A percentile compares a stretch with the other conserved stretches of the same genome.
These are phyloP conservation scores for Globisporangium camurandrum DNA, from an alignment of 352 stramenopile species.

Conservation along the genomic window DNA sequence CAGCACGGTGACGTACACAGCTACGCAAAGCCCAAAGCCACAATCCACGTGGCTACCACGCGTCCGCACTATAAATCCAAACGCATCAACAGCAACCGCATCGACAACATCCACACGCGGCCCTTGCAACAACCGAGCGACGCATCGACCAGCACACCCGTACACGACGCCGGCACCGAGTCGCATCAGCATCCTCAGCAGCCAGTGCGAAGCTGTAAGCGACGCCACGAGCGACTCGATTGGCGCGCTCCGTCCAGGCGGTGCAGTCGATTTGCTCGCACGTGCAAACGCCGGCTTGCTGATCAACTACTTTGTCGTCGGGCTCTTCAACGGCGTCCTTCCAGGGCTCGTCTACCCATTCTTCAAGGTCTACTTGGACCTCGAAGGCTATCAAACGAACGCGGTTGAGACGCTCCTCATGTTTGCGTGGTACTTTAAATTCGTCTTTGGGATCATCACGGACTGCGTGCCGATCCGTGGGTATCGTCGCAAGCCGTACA, in stretches of 20 bases:
- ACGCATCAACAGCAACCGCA: neutral
- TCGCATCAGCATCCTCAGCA: neutral
- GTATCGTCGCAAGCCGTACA: constrained; percentile 59
- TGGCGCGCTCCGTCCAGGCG: constrained; percentile 17
- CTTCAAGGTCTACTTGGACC: constrained; percentile 59
- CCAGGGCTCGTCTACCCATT: constrained; percentile 65
- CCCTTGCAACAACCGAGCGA: too few relatives aligned
- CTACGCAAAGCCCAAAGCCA: constrained; percentile 5
- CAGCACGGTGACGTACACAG: constrained; percentile 1
- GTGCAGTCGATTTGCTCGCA: constrained; percentile 10
- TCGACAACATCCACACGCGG: too few relatives aligned
- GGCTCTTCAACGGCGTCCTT: constrained; percentile 59
- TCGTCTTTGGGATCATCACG: constrained; percentile 53
- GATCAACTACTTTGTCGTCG: constrained; percentile 62
- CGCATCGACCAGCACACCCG: neutral
- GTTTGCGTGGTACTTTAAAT: constrained; percentile 63
- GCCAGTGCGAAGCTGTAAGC: neutral
- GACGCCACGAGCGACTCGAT: neutral
- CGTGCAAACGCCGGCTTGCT: constrained; percentile 32
- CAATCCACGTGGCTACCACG: constrained; percentile 6
- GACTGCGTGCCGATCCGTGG: constrained; percentile 50
- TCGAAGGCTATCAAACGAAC: constrained; percentile 65
- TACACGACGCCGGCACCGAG: neutral
- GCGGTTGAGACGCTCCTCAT: constrained; percentile 45
- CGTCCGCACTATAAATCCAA: neutral